phyloP scores from a whole-genome alignment of 106 monocot genomes.

The Allium cepa region DNA sequence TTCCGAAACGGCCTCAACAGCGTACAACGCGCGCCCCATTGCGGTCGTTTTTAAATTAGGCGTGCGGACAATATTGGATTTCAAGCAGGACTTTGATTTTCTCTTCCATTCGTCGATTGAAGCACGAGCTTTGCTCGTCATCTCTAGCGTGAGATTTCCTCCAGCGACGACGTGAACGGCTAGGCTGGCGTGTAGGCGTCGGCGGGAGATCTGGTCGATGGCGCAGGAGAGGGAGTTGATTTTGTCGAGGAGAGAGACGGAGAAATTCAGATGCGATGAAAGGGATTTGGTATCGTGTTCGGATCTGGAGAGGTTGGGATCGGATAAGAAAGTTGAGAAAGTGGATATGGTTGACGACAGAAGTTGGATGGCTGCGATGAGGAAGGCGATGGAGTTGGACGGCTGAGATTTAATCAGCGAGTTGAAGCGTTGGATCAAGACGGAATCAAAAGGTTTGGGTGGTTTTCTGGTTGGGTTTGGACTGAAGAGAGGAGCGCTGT shows the following conservation, averaged over 20 bases:
- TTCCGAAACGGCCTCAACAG: constrained; percentile 49
- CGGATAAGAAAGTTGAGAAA: constrained; percentile 18
- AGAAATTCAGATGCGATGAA: constrained; percentile 31
- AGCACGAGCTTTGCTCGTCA: constrained; percentile 12
- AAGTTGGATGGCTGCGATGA: constrained; percentile 22
- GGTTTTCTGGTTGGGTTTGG: not conserved
- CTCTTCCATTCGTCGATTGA: constrained; percentile 13
- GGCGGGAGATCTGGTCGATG: constrained; percentile 22
- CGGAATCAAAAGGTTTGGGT: constrained; percentile 30
- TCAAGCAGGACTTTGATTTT: not conserved
- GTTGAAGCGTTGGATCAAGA: constrained; percentile 27
- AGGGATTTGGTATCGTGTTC: constrained; percentile 21
- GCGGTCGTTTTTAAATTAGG: constrained; percentile 23
- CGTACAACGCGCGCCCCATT: constrained; percentile 34
- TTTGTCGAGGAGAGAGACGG: constrained; percentile 46
- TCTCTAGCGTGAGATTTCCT: constrained; percentile 23
- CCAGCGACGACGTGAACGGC: constrained; percentile 40
- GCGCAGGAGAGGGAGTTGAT: constrained; percentile 43
- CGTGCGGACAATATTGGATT: not conserved
- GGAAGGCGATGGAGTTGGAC: constrained; percentile 17
- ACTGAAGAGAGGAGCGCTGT: not conserved
- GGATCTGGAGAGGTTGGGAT: constrained; percentile 18
- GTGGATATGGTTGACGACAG: constrained; percentile 33
- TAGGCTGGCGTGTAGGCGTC: constrained; percentile 35
- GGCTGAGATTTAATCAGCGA: constrained; percentile 23